Evolutionary conservation across 2,329 filamentous ascomycete species (phyloP), one percentile per base, ranked within the genome.

Genomic region (Paramyrothecium sp.): DNA sequence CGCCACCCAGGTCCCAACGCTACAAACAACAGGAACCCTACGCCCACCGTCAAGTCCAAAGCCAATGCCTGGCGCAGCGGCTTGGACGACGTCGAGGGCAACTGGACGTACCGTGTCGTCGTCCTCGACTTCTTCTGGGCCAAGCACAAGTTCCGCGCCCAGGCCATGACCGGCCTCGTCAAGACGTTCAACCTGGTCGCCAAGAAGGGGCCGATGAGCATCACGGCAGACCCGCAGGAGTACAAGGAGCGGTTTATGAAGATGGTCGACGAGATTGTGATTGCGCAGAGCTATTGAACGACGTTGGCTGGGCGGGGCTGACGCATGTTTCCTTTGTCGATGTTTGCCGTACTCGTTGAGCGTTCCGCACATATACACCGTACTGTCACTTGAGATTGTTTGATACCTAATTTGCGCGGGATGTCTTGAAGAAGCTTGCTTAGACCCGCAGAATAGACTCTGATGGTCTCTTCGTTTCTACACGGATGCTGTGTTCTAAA

Each of bases 91-190:
- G 75, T 79, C 0, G 85, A 90, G 64, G 83, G 83, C 0, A 84
- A 84, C 63, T 89, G 87, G 78, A 75, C 87, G 13, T 92, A 90
- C 65, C 81, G 89, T 3, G 86, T 82, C 3, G 81, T 87, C 0
- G 72, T 92, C 16, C 75, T 92, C 34, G 89, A 92, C 70, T 92
- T 92, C 73, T 91, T 92, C 75, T 92, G 89, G 89, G 84, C 88
- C 0, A 90, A 89, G 71, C 88, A 91, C 70, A 88, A 87, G 62
- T 64, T 87, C 0, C 87, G 85, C 55, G 85, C 89, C 1, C 83
- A 81, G 68, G 77, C 83, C 1, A 83, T 91, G 81, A 90, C 88
- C 0, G 80, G 82, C 0, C 70, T 91, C 38, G 82, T 92, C 58
- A 82, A 82, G 52, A 73, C 80, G 0, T 89, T 87, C 64, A 91